phyloP scores from a whole-genome alignment of 441 rosid genomes.

The Jatropha podagrica region DNA sequence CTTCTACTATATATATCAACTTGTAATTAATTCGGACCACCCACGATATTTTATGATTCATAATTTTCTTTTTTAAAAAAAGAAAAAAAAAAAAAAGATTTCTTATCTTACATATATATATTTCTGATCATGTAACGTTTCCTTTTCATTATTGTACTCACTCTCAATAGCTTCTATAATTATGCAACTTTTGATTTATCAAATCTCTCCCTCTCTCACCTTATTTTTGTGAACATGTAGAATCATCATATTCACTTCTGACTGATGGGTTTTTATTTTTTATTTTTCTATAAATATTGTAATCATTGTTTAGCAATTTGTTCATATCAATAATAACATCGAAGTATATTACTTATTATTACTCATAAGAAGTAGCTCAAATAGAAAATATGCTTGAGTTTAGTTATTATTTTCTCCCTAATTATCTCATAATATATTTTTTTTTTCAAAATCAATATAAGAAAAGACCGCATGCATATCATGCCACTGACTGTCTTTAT shows the following conservation, averaged over 20 bases:
- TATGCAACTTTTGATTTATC: slow-evolving; percentile 16
- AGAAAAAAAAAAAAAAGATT: no score
- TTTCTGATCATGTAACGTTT: slow-evolving; percentile 23
- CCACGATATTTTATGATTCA: not conserved
- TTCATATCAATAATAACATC: no score
- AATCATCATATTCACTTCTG: not conserved
- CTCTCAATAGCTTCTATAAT: slow-evolving; percentile 14
- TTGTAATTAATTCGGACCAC: slow-evolving; percentile 8
- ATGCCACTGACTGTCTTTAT: no score
- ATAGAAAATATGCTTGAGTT: no score
- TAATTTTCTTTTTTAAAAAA: no score
- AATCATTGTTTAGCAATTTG: not conserved
- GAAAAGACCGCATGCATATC: no score
- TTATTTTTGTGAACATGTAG: not conserved
- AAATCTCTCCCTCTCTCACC: slow-evolving; percentile 2
- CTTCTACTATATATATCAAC: not conserved
- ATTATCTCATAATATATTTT: no score
- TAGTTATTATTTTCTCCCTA: no score
- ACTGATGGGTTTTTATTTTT: not conserved
- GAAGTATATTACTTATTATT: no score
- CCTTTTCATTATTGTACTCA: slow-evolving; percentile 21
- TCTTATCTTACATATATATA: not conserved
- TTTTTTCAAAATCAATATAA: no score
- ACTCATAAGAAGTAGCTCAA: no score
- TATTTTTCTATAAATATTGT: not conserved